Evolutionary conservation across 2,329 filamentous ascomycete genomes (phyloP).

Genomic region (Aspergillus fumigatus): DNA sequence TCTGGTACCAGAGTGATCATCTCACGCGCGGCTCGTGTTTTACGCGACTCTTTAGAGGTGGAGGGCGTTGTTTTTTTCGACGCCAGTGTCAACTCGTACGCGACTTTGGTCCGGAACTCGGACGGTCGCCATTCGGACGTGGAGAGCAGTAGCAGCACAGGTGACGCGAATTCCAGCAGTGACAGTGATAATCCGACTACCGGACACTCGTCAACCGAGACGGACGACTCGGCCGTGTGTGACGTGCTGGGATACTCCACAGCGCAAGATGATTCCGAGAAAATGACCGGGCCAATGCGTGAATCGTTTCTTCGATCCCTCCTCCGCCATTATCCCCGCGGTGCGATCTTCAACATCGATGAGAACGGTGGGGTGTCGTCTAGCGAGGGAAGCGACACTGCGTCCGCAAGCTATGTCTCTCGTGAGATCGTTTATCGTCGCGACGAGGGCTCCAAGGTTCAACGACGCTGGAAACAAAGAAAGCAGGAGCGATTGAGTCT

Average conservation of each 20-base stretch:
- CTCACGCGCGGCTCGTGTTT: conserved; percentile 42
- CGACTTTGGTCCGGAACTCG: conserved; percentile 10
- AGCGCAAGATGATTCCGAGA: neutral
- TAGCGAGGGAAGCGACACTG: neutral
- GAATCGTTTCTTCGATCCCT: conserved; percentile 6
- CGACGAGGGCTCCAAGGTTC: neutral
- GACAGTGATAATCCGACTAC: neutral
- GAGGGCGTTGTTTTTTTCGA: conserved; percentile 37
- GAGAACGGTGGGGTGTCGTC: conserved; percentile 9
- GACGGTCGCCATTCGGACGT: conserved; percentile 3
- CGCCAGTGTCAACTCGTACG: conserved; percentile 15
- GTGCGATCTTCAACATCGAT: conserved; percentile 15
- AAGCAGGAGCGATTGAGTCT: conserved; percentile 10
- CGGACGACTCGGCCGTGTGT: neutral
- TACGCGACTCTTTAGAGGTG: conserved; percentile 40
- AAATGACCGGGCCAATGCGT: neutral
- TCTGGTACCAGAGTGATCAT: conserved; percentile 30
- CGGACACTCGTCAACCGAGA: neutral
- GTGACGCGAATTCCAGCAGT: neutral
- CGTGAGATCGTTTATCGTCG: neutral
- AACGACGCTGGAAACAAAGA: conserved; percentile 7
- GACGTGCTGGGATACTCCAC: neutral
- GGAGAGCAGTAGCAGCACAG: neutral
- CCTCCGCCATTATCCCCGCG: conserved; percentile 11
- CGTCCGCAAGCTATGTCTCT: neutral